Percentiles rank a stretch among this genome's conserved stretches.
phyloP scores from a whole-genome alignment of 75 land plant genomes.

The Pinus tabuliformis region DNA sequence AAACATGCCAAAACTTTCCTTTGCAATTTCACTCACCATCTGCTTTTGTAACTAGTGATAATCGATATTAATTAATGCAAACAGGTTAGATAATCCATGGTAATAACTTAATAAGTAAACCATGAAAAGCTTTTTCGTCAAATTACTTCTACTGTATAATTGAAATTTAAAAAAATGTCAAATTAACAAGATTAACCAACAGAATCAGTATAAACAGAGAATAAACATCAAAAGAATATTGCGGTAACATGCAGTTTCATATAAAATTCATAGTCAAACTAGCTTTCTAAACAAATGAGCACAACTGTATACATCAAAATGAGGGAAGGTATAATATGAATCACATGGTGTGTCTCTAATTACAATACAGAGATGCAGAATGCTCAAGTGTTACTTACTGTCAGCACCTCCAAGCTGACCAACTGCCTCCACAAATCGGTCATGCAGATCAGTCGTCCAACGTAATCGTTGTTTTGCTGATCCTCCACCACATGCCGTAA shows the following conservation, averaged over 20 bases:
- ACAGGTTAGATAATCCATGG: background rate
- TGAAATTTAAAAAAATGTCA: background rate
- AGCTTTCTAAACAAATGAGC: background rate
- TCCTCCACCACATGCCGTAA: constrained; percentile 20
- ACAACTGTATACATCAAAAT: background rate
- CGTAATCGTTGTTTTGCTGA: constrained; percentile 45
- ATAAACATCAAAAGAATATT: background rate
- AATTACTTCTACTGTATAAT: background rate
- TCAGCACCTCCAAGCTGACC: constrained; percentile 55
- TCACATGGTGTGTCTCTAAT: background rate
- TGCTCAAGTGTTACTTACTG: constrained; percentile 23
- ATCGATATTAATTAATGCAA: background rate
- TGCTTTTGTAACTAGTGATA: background rate
- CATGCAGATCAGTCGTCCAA: constrained; percentile 57
- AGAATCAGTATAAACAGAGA: background rate
- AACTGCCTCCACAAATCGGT: constrained; percentile 58
- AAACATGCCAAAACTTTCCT: background rate
- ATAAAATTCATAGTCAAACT: background rate
- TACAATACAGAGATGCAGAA: background rate
- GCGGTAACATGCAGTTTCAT: background rate
- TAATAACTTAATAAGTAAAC: background rate
- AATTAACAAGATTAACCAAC: background rate
- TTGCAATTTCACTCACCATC: background rate
- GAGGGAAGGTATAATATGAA: background rate
- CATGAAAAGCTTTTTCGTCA: background rate